phyloP scores from a whole-genome alignment of 1,139 yeast species.

The Zygoascus meyerae region DNA sequence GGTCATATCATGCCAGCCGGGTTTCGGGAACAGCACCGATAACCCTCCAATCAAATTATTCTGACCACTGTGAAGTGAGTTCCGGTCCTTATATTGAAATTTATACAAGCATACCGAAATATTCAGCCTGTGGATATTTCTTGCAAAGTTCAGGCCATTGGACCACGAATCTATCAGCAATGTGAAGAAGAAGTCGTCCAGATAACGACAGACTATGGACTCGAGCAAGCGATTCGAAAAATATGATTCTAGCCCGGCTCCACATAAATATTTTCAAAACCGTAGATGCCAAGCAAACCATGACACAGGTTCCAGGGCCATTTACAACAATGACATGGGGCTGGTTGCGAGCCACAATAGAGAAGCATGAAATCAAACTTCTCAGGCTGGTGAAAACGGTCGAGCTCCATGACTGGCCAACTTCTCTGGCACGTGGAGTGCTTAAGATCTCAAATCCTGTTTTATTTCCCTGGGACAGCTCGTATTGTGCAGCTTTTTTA shows the following conservation, averaged over 20 bases:
- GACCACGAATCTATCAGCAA: constrained; percentile 72
- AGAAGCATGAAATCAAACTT: constrained; percentile 26
- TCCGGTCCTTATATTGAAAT: too few species aligned
- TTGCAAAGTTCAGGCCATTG: constrained; percentile 75
- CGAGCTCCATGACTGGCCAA: constrained; percentile 55
- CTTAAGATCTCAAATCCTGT: constrained; percentile 27
- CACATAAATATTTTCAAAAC: constrained; percentile 49
- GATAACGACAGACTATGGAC: constrained; percentile 70
- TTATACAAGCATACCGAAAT: constrained; percentile 62
- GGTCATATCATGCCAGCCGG: too few species aligned
- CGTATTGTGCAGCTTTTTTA: constrained; percentile 44
- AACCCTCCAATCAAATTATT: too few species aligned
- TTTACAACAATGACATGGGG: constrained; percentile 53
- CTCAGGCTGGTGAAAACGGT: constrained; percentile 49
- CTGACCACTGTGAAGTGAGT: too few species aligned
- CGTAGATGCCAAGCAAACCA: constrained; percentile 60
- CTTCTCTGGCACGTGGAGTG: constrained; percentile 70
- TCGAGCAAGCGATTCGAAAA: constrained; percentile 85
- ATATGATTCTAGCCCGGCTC: constrained; percentile 55
- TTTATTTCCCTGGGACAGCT: constrained; percentile 19
- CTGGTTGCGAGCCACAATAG: constrained; percentile 27
- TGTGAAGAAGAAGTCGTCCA: constrained; percentile 63
- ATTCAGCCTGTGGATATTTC: constrained; percentile 60
- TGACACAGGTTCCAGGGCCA: constrained; percentile 93
- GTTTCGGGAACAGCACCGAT: too few species aligned